A percentile compares a stretch with the other conserved stretches of the same genome.
phyloP scores from a whole-genome alignment of 2,329 filamentous ascomycete genomes.

The Phialocephala subalpina region DNA sequence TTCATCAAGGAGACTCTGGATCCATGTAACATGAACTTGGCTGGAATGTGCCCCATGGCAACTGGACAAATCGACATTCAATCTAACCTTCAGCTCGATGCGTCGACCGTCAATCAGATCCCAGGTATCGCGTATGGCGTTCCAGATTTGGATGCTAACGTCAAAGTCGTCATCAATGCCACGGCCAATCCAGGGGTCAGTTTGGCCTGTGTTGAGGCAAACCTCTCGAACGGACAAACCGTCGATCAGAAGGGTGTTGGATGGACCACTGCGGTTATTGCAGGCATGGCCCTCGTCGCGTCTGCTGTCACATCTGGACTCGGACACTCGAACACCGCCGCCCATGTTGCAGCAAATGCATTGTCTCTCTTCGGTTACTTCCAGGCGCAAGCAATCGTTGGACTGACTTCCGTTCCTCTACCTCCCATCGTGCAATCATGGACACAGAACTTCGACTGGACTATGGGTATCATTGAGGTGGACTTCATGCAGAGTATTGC shows the following conservation, averaged over 20 bases:
- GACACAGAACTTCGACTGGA: constrained; percentile 99
- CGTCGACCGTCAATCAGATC: constrained; percentile 67
- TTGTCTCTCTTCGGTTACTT: constrained; percentile 95
- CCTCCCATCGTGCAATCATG: constrained; percentile 90
- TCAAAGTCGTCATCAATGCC: constrained; percentile 82
- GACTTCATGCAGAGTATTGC: constrained; percentile 88
- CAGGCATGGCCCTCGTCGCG: constrained; percentile 81
- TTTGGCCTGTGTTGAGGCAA: constrained; percentile 87
- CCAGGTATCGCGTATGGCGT: constrained; percentile 88
- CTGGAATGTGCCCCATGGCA: constrained; percentile 90
- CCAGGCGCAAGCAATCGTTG: constrained; percentile 91
- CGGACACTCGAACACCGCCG: constrained; percentile 92
- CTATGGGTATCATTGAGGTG: constrained; percentile 91
- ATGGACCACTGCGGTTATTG: constrained; percentile 89
- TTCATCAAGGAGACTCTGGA: constrained; percentile 74
- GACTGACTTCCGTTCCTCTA: constrained; percentile 80
- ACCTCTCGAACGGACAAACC: constrained; percentile 89
- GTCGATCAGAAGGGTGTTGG: constrained; percentile 89
- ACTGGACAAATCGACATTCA: constrained; percentile 81
- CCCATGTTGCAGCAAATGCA: constrained; percentile 92
- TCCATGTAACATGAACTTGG: constrained; percentile 75
- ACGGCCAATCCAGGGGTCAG: constrained; percentile 62
- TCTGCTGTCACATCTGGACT: constrained; percentile 90
- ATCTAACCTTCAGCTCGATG: constrained; percentile 70
- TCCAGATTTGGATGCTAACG: constrained; percentile 88